Conservation (phyloP, 2,329 filamentous ascomycete genomes). For the Aspergillus floridensis region DNA sequence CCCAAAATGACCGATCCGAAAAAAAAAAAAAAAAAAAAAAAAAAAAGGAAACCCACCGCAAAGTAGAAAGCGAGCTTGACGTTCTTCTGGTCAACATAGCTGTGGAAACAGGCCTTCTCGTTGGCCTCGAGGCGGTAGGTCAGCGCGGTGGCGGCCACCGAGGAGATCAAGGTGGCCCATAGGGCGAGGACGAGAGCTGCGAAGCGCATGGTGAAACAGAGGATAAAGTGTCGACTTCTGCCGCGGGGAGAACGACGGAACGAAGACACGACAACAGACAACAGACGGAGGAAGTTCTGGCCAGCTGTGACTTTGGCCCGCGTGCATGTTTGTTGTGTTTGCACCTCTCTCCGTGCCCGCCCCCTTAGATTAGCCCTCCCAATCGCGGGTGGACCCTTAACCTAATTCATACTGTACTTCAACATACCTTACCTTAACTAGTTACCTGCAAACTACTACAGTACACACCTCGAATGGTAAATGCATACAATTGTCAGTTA, state of each 20-base stretch:
- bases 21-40: too few relatives aligned
- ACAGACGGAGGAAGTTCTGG: constrained; percentile 29
- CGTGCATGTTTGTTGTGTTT: constrained; percentile 34
- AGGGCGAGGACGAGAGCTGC: constrained; percentile 63
- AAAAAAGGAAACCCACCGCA: too few relatives aligned
- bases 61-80: constrained; percentile 98
- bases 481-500: not conserved
- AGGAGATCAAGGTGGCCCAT: constrained; percentile 66
- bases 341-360: constrained; percentile 15
- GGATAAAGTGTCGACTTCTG: constrained; percentile 5
- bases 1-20: too few relatives aligned
- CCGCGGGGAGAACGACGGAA: constrained; percentile 13
- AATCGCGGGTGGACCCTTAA: not conserved
- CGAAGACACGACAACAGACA: constrained; percentile 16
- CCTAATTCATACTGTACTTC: not conserved
- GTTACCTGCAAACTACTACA: too few relatives aligned
- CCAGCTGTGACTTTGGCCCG: constrained; percentile 30
- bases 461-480: too few relatives aligned
- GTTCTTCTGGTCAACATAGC: constrained; percentile 70
- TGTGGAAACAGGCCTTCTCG: constrained; percentile 95
- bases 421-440: too few relatives aligned
- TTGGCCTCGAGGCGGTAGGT: constrained; percentile 89
- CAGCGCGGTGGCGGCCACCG: constrained; percentile 81
- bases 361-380: not conserved
- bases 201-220: constrained; percentile 59